Conservation (phyloP, 345 rosid species). For the Pelargonium nanum region DNA sequence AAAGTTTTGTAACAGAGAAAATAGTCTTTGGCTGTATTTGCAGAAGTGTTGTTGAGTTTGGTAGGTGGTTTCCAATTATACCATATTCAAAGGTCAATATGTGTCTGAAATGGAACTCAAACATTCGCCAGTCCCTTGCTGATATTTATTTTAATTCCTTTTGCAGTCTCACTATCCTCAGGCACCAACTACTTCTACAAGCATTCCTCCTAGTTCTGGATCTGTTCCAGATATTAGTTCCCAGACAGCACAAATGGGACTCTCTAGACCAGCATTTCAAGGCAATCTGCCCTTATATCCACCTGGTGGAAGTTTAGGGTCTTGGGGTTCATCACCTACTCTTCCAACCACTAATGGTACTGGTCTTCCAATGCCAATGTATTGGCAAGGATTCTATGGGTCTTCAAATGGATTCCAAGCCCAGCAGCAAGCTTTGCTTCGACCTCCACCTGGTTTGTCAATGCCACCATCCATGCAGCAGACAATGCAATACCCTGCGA, state of each 20-base stretch:
- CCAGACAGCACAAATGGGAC: conserved; percentile 1
- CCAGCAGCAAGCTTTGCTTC: conserved; percentile 12
- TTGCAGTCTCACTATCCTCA: conserved; percentile 13
- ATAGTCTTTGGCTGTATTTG: neutral
- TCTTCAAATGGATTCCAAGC: conserved; percentile 2
- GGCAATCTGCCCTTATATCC: conserved; percentile 11
- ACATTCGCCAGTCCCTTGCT: neutral
- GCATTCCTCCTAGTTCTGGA: conserved; percentile 4
- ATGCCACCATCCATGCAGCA: conserved; percentile 9
- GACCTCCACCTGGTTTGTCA: conserved; percentile 7
- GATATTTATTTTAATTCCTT: neutral
- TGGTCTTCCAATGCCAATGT: conserved; percentile 9
- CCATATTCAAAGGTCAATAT: neutral
- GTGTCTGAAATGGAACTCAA: neutral
- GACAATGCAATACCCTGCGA: conserved; percentile 3
- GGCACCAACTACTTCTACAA: conserved; percentile 3
- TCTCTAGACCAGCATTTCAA: conserved; percentile 7
- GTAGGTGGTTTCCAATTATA: too few species aligned
- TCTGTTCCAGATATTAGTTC: conserved; percentile 3
- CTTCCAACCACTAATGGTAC: conserved; percentile 5
- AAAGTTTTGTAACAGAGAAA: neutral
- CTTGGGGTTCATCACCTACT: conserved; percentile 3
- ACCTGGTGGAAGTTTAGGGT: conserved; percentile 3
- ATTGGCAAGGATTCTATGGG: conserved; percentile 12
- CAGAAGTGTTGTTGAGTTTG: neutral